phyloP scores from a whole-genome alignment of 1,284 basidiomycete species.

The Trametes pubescens region DNA sequence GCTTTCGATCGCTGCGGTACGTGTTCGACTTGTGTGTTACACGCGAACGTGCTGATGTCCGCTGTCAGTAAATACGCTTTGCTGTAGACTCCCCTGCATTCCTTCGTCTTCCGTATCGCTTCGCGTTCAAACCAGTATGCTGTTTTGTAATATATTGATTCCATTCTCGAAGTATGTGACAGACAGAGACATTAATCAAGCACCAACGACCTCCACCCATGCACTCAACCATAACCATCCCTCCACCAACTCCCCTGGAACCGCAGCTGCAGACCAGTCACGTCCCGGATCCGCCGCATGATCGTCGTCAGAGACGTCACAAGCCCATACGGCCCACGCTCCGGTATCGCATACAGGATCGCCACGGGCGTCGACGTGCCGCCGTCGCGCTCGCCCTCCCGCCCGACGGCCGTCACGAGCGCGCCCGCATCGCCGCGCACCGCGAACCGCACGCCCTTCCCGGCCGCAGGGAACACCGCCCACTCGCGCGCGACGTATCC shows the following conservation, averaged over 20 bases:
- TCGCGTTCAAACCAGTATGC: background rate
- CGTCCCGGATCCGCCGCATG: constrained; percentile 28
- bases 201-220: background rate
- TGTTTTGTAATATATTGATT: background rate
- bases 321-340: constrained; percentile 33
- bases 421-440: constrained; percentile 33
- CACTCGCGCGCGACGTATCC: constrained; percentile 33
- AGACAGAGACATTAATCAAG: background rate
- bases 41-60: background rate
- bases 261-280: constrained; percentile 33
- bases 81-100: background rate
- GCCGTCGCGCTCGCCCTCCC: constrained; percentile 13
- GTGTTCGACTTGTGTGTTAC: background rate
- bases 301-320: constrained; percentile 34
- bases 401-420: constrained; percentile 20
- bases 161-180: background rate
- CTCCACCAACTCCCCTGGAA: constrained; percentile 31
- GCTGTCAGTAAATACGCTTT: background rate
- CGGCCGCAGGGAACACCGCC: constrained; percentile 28
- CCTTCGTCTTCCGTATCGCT: background rate
- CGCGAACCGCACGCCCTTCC: constrained; percentile 26
- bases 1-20: background rate
- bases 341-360: constrained; percentile 30
- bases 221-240: constrained; percentile 17
- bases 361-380: constrained; percentile 24